These are phyloP conservation scores for Golubevia sp. DNA, from an alignment of 1,284 basidiomycete species.

Conservation along the genomic window DNA sequence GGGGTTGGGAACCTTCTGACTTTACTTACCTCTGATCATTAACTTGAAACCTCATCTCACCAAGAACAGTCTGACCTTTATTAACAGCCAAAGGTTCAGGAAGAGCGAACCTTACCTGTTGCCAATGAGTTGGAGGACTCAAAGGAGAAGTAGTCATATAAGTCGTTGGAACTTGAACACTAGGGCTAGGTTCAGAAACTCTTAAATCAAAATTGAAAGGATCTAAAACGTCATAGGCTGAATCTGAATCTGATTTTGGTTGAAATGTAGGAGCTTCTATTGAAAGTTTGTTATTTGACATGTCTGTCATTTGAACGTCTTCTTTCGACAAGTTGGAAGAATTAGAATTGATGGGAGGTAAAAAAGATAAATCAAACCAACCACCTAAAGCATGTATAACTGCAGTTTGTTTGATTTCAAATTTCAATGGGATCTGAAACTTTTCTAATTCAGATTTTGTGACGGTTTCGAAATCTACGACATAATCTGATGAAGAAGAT, in stretches of 20 bases:
- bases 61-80: slow-evolving; percentile 37
- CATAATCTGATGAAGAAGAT: slow-evolving; percentile 31
- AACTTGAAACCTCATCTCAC: slow-evolving; percentile 40
- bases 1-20: too few species aligned
- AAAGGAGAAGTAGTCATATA: slow-evolving; percentile 54
- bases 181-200: background rate
- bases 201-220: background rate
- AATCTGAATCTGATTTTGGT: background rate
- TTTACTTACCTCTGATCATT: slow-evolving; percentile 25
- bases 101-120: slow-evolving; percentile 50
- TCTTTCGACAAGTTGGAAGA: too few species aligned
- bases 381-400: slow-evolving; percentile 47
- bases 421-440: slow-evolving; percentile 47
- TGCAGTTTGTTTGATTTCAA: slow-evolving; percentile 16
- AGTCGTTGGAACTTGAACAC: slow-evolving; percentile 9
- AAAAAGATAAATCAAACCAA: slow-evolving; percentile 55
- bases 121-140: slow-evolving; percentile 55
- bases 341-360: slow-evolving; percentile 10
- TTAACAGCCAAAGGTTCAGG: slow-evolving; percentile 53
- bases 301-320: background rate
- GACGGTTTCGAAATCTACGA: slow-evolving; percentile 46
- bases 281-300: background rate
- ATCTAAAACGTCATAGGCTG: background rate
- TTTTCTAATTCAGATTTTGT: slow-evolving; percentile 28
- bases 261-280: background rate